Conservation (phyloP, 352 stramenopile species). For the Phytophthora podocarpi region DNA sequence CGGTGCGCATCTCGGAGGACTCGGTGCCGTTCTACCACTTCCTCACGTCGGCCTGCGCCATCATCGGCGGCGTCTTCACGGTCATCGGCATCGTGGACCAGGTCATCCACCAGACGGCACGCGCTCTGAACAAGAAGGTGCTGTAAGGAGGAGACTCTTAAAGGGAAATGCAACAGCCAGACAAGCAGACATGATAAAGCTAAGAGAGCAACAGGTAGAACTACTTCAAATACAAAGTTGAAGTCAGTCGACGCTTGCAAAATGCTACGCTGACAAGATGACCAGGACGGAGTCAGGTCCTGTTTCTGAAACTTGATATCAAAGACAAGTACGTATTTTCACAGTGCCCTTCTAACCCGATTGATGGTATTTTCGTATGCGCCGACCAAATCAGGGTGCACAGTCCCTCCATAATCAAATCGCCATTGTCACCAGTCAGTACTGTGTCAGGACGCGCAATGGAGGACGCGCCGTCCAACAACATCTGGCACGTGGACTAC, state of each 20-base stretch:
- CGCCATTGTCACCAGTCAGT: background rate
- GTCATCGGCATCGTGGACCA: slow-evolving; percentile 95
- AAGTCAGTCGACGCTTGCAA: slow-evolving; percentile 2
- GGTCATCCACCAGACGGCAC: slow-evolving; percentile 85
- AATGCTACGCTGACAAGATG: background rate
- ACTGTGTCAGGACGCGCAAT: slow-evolving; percentile 5
- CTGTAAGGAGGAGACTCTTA: slow-evolving; percentile 58
- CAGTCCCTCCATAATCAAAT: slow-evolving; percentile 22
- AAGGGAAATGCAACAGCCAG: background rate
- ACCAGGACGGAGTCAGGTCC: too few relatives aligned
- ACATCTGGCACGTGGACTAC: slow-evolving; percentile 84
- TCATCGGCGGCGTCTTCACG: slow-evolving; percentile 96
- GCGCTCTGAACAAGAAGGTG: slow-evolving; percentile 90
- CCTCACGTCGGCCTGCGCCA: slow-evolving; percentile 94
- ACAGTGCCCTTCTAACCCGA: slow-evolving; percentile 8
- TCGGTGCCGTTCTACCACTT: slow-evolving; percentile 95
- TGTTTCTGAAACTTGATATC: slow-evolving; percentile 1
- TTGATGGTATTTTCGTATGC: slow-evolving; percentile 25
- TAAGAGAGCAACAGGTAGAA: slow-evolving; percentile 12
- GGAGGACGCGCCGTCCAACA: slow-evolving; percentile 36
- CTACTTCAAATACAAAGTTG: slow-evolving; percentile 1
- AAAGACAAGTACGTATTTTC: background rate
- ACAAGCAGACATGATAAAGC: background rate
- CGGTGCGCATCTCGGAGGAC: slow-evolving; percentile 95
- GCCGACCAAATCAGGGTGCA: slow-evolving; percentile 19